Evolutionary conservation across 2,329 filamentous ascomycete genomes (phyloP).

Genomic region (Epichloe sibirici): DNA sequence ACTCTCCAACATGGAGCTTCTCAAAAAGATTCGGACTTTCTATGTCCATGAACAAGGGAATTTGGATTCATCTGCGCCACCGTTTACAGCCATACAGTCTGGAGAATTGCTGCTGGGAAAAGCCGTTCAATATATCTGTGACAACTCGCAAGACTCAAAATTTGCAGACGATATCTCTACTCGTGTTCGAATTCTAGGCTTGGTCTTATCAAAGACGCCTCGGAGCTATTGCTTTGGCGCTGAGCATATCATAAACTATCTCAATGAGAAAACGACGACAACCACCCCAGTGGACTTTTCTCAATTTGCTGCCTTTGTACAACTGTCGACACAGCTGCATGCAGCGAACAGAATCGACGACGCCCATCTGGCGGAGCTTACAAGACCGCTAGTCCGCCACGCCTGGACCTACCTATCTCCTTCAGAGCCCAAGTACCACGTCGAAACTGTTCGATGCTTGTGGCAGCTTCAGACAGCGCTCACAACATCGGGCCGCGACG

Average conservation of each 20-base stretch:
- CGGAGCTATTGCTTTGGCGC: conserved; percentile 30
- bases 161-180: conserved; percentile 38
- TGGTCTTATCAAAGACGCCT: conserved; percentile 42
- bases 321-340: conserved; percentile 45
- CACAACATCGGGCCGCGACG: conserved; percentile 52
- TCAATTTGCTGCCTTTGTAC: conserved; percentile 45
- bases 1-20: conserved; percentile 32
- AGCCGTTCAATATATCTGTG: conserved; percentile 38
- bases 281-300: conserved; percentile 33
- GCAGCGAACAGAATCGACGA: conserved; percentile 37
- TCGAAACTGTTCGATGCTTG: conserved; percentile 76
- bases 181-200: conserved; percentile 46
- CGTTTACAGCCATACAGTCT: conserved; percentile 42
- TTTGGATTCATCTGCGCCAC: conserved; percentile 47
- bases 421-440: conserved; percentile 81
- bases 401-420: conserved; percentile 75
- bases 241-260: conserved; percentile 35
- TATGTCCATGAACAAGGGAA: conserved; percentile 61
- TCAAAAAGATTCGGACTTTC: conserved; percentile 51
- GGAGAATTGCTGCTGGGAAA: conserved; percentile 54
- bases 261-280: conserved; percentile 34
- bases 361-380: conserved; percentile 46
- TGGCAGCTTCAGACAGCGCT: conserved; percentile 75
- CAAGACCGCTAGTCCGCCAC: conserved; percentile 55
- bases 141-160: conserved; percentile 29